Conservation (phyloP, 2,329 filamentous ascomycete species). For the Zopfia rhizophila region DNA sequence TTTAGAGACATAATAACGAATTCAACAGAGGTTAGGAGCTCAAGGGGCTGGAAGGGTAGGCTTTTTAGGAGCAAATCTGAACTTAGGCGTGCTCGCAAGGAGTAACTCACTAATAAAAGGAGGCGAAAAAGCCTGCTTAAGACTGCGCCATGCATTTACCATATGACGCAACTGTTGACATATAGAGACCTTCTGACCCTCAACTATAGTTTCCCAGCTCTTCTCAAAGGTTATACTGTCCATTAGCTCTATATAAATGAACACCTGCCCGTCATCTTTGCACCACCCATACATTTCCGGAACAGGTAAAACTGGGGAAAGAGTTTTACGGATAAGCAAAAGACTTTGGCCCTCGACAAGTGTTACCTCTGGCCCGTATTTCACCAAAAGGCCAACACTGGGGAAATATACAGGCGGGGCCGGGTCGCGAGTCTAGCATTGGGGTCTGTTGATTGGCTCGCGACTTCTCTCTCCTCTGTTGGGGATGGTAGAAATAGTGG, state of each 20-base stretch:
- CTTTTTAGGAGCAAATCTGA: background rate
- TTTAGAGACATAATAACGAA: conserved; percentile 2
- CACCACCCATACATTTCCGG: conserved; percentile 33
- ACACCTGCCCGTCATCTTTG: conserved; percentile 22
- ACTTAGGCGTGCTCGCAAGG: background rate
- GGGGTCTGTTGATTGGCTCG: conserved; percentile 19
- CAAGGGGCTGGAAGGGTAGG: no score
- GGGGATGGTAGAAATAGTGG: conserved; percentile 22
- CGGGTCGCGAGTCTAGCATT: conserved; percentile 12
- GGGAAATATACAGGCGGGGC: conserved; percentile 21
- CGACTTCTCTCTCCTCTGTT: conserved; percentile 23
- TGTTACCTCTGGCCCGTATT: conserved; percentile 25
- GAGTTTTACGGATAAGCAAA: conserved; percentile 14
- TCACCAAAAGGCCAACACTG: conserved; percentile 23
- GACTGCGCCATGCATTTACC: background rate
- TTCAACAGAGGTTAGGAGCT: conserved; percentile 11
- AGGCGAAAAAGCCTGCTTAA: conserved; percentile 7
- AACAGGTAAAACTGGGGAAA: conserved; percentile 22
- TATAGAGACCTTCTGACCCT: conserved; percentile 13
- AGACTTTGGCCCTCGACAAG: conserved; percentile 24
- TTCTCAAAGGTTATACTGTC: conserved; percentile 25
- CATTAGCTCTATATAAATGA: conserved; percentile 34
- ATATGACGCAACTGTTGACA: conserved; percentile 6
- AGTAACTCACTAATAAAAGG: conserved; percentile 11
- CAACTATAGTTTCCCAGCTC: conserved; percentile 23